Evolutionary conservation across 495 filamentous ascomycete genomes (phyloP).

Genomic region (Penicillium diatomitis): DNA sequence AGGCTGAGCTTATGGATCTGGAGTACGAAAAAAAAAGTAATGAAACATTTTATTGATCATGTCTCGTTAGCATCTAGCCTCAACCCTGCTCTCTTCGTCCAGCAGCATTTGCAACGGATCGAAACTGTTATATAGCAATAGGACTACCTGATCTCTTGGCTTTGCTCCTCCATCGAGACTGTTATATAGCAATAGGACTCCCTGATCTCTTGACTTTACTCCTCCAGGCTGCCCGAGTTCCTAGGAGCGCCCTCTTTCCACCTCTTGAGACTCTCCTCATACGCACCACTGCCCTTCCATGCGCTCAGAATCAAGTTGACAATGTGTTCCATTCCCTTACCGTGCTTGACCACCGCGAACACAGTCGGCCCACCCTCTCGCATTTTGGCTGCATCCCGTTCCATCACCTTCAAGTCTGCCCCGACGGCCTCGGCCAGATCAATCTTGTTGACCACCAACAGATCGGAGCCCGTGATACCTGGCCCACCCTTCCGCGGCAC

Average conservation of each 20-base stretch:
- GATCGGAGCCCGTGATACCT: conserved; percentile 89
- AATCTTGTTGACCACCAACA: conserved; percentile 93
- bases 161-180: conserved; percentile 23
- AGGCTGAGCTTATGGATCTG: conserved; percentile 1
- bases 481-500: conserved; percentile 93
- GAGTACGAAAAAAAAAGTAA: conserved; percentile 11
- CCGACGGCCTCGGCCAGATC: conserved; percentile 88
- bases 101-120: too few species aligned
- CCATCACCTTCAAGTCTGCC: conserved; percentile 89
- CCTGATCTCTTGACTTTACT: conserved; percentile 9
- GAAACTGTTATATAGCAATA: too few species aligned
- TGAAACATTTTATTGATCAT: conserved; percentile 7
- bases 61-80: neutral
- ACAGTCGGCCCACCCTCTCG: conserved; percentile 93
- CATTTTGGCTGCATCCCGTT: conserved; percentile 90
- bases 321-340: conserved; percentile 73
- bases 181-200: too few species aligned
- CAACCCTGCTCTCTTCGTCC: neutral
- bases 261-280: conserved; percentile 43
- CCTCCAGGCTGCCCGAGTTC: conserved; percentile 34
- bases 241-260: conserved; percentile 44
- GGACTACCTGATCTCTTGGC: neutral
- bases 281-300: conserved; percentile 81
- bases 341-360: conserved; percentile 94
- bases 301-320: conserved; percentile 82